Evolutionary conservation across 768 basidiomycete genomes (phyloP).

Genomic region (Mycena latifolia): DNA sequence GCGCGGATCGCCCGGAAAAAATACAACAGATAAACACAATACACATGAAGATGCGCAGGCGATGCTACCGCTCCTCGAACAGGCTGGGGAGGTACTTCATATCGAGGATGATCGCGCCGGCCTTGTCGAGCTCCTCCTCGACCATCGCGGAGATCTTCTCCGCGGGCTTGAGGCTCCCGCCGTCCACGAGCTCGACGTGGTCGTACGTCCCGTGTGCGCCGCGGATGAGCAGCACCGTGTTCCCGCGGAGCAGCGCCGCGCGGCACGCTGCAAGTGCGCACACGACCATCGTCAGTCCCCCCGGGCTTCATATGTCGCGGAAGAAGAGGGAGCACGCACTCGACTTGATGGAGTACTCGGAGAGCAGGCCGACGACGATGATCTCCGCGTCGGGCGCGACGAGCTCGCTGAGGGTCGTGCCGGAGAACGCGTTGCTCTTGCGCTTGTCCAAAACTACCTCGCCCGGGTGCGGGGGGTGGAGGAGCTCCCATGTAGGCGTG

Average conservation of each 20-base stretch:
- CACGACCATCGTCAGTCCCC: conserved; percentile 24
- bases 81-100: conserved; percentile 74
- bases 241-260: conserved; percentile 71
- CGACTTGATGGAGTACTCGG: conserved; percentile 70
- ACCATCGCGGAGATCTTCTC: conserved; percentile 66
- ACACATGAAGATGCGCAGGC: too few species aligned
- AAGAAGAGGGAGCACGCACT: conserved; percentile 40
- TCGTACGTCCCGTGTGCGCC: conserved; percentile 79
- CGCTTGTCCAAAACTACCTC: conserved; percentile 74
- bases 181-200: conserved; percentile 70
- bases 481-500: conserved; percentile 73
- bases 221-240: conserved; percentile 73
- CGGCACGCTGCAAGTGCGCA: conserved; percentile 59
- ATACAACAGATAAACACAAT: too few species aligned
- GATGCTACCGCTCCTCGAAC: conserved; percentile 68
- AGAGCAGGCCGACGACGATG: conserved; percentile 75
- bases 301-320: background rate
- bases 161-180: conserved; percentile 66
- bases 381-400: conserved; percentile 69
- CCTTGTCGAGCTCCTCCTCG: conserved; percentile 76
- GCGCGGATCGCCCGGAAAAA: too few species aligned
- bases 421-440: conserved; percentile 79
- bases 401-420: conserved; percentile 63
- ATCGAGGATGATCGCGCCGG: conserved; percentile 72
- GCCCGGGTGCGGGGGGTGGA: conserved; percentile 60